phyloP scores from a whole-genome alignment of 495 filamentous ascomycete genomes.

The Clavariopsis aquatica region DNA sequence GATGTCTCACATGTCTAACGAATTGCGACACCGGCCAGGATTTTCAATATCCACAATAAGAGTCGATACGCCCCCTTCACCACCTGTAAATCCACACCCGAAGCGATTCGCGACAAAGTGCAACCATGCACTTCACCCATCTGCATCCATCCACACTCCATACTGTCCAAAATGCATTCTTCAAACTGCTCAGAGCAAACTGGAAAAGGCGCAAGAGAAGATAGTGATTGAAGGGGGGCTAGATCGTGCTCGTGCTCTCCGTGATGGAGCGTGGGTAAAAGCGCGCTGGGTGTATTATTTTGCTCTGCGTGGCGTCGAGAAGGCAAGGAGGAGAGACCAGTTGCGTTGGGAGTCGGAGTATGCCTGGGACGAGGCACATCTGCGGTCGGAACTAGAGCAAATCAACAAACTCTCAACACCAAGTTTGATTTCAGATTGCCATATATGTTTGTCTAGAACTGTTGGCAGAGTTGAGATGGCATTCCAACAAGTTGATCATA shows the following conservation, averaged over 20 bases:
- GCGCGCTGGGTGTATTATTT: background rate
- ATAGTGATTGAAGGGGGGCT: background rate
- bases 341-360: conserved; percentile 6
- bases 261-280: background rate
- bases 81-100: background rate
- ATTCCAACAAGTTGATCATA: background rate
- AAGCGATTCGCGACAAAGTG: background rate
- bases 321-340: conserved; percentile 7
- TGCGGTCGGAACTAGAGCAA: background rate
- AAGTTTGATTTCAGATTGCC: background rate
- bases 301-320: background rate
- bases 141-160: background rate
- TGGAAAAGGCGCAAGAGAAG: background rate
- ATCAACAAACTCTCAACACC: background rate
- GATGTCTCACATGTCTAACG: background rate
- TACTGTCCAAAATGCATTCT: background rate
- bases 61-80: background rate
- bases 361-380: conserved; percentile 11
- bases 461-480: background rate
- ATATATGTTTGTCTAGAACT: background rate
- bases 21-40: background rate
- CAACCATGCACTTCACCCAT: background rate
- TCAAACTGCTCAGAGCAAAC: background rate
- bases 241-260: background rate
- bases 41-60: background rate